Percentiles rank a stretch among this genome's conserved stretches.
Conservation (phyloP, 1,284 basidiomycete genomes). For the Apiotrichum akiyoshidainum region DNA sequence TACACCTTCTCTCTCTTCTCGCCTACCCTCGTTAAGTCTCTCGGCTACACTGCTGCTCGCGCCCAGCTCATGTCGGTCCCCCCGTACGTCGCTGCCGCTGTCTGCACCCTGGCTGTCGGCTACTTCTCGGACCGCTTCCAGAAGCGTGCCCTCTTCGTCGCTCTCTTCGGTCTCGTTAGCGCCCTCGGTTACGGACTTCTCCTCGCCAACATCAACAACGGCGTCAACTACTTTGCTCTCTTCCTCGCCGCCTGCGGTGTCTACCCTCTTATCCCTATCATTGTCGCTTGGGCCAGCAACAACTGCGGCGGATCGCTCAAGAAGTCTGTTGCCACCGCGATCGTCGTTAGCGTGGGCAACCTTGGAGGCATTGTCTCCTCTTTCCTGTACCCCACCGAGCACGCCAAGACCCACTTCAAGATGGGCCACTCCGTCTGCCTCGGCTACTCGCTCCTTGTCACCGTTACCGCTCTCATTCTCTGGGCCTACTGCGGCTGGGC, state of each 20-base stretch:
- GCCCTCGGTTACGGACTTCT: slow-evolving; percentile 38
- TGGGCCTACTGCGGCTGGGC: slow-evolving; percentile 23
- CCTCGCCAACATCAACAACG: slow-evolving; percentile 38
- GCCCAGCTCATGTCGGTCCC: slow-evolving; percentile 60
- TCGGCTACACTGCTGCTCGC: slow-evolving; percentile 63
- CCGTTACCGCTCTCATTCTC: slow-evolving; percentile 27
- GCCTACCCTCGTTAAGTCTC: slow-evolving; percentile 38
- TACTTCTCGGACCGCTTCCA: slow-evolving; percentile 43
- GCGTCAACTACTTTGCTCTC: slow-evolving; percentile 57
- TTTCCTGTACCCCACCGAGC: background rate
- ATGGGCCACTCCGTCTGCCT: slow-evolving; percentile 37
- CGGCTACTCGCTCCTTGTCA: slow-evolving; percentile 28
- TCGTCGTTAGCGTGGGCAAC: slow-evolving; percentile 59
- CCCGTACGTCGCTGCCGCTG: slow-evolving; percentile 40
- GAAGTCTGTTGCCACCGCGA: slow-evolving; percentile 57
- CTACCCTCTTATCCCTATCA: slow-evolving; percentile 58
- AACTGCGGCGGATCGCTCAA: slow-evolving; percentile 60
- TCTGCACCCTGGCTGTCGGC: slow-evolving; percentile 41
- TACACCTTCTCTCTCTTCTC: slow-evolving; percentile 61
- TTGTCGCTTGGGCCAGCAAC: slow-evolving; percentile 59
- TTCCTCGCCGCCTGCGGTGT: slow-evolving; percentile 58
- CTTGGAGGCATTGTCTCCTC: slow-evolving; percentile 56
- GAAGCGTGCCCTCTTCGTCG: slow-evolving; percentile 40
- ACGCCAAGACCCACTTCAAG: slow-evolving; percentile 25
- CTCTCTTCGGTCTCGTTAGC: slow-evolving; percentile 39